Evolutionary conservation across 2,329 filamentous ascomycete species (phyloP), one percentile per base, ranked within the genome.

Genomic region (Ophiostoma sp.): DNA sequence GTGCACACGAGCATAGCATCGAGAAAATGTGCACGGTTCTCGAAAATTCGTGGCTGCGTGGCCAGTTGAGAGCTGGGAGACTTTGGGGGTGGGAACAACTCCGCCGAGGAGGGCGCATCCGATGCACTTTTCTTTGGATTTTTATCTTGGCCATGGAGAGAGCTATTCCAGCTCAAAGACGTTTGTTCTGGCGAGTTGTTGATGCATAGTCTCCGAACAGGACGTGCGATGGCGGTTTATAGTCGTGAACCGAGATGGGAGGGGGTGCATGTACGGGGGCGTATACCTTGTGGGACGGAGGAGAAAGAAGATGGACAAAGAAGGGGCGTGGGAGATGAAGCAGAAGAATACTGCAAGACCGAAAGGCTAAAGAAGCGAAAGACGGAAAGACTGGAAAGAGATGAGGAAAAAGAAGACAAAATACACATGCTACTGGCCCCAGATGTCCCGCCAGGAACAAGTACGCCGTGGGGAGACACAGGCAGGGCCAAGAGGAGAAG

Each of bases 121-220:
- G 17, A 10, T 10, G 20, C 15, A 11, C 6, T 35, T 15, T 20
- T 35, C 15, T 6, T 10, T 11, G n/a, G 33, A 27, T 17, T 62
- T 31, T 8, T 5, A 17, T 10, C 31, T 35, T n/a, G 31, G 3
- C n/a, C 8, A 15, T 20, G 2, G 5, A 7, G 20, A 6, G 31
- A 35, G 60, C 33, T n/a, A 64, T 64, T 64, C 60, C 10, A 7
- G 15, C 20, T 23, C 60, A 64, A 64, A 64, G 31, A 64, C 7
- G 17, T 10, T 11, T 64, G 60, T 35, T 64, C 36, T 36, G 31
- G 39, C 60, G 17, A 64, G 10, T 64, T 64, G 17, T 36, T 33
- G 31, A 64, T 35, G 60, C 60, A 64, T 39, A 64, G 60, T 64
- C 60, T 64, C 60, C 60, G 60, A 64, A 64, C 17, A n/a, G 31